Evolutionary conservation across 2,329 filamentous ascomycete species (phyloP).

Genomic region (Leptoxyphium fumago): DNA sequence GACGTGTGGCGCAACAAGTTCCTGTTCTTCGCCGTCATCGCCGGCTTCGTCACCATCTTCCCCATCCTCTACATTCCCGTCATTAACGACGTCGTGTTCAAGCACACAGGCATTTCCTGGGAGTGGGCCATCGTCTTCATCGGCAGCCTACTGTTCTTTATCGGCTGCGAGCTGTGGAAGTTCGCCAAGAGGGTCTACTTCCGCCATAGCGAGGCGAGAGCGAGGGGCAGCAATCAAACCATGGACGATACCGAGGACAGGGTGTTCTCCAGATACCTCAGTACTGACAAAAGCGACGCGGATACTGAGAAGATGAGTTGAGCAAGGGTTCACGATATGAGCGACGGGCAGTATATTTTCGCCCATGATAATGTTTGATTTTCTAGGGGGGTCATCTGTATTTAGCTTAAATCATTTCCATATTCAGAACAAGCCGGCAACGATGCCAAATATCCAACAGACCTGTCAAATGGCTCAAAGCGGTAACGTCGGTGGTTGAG

Average conservation of each 20-base stretch:
- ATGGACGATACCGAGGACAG: background rate
- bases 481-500: no score
- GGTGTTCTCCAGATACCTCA: background rate
- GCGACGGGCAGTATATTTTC: no score
- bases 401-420: no score
- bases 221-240: background rate
- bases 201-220: background rate
- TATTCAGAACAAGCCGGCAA: no score
- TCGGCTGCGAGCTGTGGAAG: slow-evolving; percentile 52
- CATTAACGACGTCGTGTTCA: slow-evolving; percentile 50
- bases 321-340: background rate
- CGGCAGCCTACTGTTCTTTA: slow-evolving; percentile 45
- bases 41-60: slow-evolving; percentile 32
- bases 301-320: background rate
- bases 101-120: slow-evolving; percentile 50
- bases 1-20: slow-evolving; percentile 62
- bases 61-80: slow-evolving; percentile 49
- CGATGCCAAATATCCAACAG: no score
- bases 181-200: slow-evolving; percentile 41
- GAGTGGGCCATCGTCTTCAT: slow-evolving; percentile 57
- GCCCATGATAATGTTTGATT: no score
- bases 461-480: no score
- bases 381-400: no score
- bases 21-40: slow-evolving; percentile 31
- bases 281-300: background rate